Evolutionary conservation across 2,329 filamentous ascomycete species (phyloP).

Genomic region (Ustulina deusta): DNA sequence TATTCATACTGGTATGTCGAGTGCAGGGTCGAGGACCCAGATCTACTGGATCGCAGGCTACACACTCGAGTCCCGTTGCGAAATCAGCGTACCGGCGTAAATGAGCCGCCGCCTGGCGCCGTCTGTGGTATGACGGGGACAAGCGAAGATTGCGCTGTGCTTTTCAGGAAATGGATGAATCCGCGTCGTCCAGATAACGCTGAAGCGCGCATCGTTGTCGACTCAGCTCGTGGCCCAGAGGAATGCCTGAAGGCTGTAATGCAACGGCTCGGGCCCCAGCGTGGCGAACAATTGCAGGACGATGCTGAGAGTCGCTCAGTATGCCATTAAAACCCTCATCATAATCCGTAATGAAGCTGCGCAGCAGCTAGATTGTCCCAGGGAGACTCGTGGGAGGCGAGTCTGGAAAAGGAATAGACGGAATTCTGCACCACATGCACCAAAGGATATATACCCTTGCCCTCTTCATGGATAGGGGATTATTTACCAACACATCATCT

Average conservation of each 20-base stretch:
- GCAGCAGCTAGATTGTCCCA: neutral
- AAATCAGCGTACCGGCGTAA: slow-evolving; percentile 28
- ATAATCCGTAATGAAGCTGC: neutral
- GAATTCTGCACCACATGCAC: neutral
- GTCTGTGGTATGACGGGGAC: neutral
- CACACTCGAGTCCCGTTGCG: slow-evolving; percentile 13
- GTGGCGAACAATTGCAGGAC: neutral
- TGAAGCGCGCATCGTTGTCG: slow-evolving; percentile 23
- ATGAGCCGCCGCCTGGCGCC: slow-evolving; percentile 13
- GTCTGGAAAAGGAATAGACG: neutral
- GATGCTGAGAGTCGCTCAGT: neutral
- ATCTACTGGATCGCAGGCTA: slow-evolving; percentile 27
- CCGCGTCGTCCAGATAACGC: slow-evolving; percentile 18
- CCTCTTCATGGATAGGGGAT: neutral
- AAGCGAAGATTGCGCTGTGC: neutral
- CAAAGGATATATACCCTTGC: neutral
- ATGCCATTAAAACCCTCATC: neutral
- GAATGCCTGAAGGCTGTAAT: slow-evolving; percentile 26
- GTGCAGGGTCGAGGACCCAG: slow-evolving; percentile 30
- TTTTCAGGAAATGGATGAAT: slow-evolving; percentile 34
- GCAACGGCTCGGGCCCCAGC: slow-evolving; percentile 3
- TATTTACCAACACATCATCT: neutral
- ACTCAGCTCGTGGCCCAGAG: slow-evolving; percentile 20
- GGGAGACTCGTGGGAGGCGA: neutral
- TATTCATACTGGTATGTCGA: slow-evolving; percentile 41